Evolutionary conservation across 1,284 basidiomycete genomes (phyloP).

Genomic region (Fomitopsis schrenkii): DNA sequence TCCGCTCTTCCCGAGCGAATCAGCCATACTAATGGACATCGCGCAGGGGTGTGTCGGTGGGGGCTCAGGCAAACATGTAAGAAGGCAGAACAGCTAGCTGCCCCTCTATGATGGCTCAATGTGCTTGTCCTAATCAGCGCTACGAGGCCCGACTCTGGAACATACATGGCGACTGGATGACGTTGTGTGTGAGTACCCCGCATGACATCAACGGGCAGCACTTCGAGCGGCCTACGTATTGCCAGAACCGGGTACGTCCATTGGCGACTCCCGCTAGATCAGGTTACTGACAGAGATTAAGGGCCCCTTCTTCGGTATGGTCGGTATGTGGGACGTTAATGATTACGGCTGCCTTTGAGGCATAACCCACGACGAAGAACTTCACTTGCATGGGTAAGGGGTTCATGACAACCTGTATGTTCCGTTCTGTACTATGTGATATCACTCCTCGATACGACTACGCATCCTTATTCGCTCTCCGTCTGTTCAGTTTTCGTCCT

Average conservation of each 20-base stretch:
- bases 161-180: conserved; percentile 2
- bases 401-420: neutral
- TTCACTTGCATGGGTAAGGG: neutral
- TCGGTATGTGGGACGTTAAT: conserved; percentile 12
- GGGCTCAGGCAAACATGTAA: conserved; percentile 1
- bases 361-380: neutral
- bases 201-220: neutral
- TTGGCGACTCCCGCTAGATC: neutral
- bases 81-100: neutral
- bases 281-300: neutral
- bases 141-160: conserved; percentile 1
- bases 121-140: neutral
- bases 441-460: too few species aligned
- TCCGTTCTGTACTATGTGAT: neutral
- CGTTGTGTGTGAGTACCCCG: conserved; percentile 5
- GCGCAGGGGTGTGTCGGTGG: neutral
- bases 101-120: neutral
- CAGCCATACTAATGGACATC: neutral
- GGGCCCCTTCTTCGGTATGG: conserved; percentile 10
- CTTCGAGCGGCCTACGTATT: conserved; percentile 1
- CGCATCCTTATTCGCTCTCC: too few species aligned
- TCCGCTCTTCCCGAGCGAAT: neutral
- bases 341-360: neutral
- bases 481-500: too few species aligned
- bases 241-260: conserved; percentile 3